Evolutionary conservation across 495 filamentous ascomycete genomes (phyloP), one percentile per base, ranked within the genome.

Genomic region (Hypomontagnella monticulosa): DNA sequence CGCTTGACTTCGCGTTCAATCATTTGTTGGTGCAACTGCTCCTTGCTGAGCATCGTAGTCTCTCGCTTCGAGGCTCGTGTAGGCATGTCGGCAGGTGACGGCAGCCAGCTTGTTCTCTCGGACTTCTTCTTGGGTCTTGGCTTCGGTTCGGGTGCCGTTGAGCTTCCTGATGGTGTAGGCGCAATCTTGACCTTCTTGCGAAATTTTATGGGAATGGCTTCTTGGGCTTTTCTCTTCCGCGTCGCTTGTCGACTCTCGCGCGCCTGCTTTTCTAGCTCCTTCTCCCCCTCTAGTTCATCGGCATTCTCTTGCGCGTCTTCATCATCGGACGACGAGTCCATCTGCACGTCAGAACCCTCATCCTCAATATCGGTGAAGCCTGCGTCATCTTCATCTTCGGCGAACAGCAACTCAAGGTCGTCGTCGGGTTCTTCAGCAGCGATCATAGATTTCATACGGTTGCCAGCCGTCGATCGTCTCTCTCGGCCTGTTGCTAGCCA

Each of bases 51-150:
- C 76, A 91, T 88, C 3, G 95, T 96, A 53, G 93, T 89, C 57
- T 85, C 85, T 62, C 95, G 90, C 14, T 89, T 89, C 0, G 94
- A 97, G 19, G 91, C 87, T 62, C 95, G 87, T 27, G 85, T 89
- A 2, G 93, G 92, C 60, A 88, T 86, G 69, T 97, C 93, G 56
- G 91, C 90, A 7, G 81, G 74, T 1, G 89, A 88, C 5, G 91
- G 93, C 27, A 97, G 82, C 92, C 93, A 97, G 58, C 92, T 96
- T 37, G 88, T 82, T 40, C 93, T 87, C 77, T 97, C 95, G 3
- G 91, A 93, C 77, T 97, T 97, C 81, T 97, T 99, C 81, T 92
- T 93, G 3, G 89, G 89, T 57, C 90, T 85, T 15, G 89, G 81
- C 12, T 83, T 75, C 23, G 78, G 72, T 36, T 75, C 75, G 30